Conservation (phyloP, 306 rosid genomes). For the Gillenia trifoliata region DNA sequence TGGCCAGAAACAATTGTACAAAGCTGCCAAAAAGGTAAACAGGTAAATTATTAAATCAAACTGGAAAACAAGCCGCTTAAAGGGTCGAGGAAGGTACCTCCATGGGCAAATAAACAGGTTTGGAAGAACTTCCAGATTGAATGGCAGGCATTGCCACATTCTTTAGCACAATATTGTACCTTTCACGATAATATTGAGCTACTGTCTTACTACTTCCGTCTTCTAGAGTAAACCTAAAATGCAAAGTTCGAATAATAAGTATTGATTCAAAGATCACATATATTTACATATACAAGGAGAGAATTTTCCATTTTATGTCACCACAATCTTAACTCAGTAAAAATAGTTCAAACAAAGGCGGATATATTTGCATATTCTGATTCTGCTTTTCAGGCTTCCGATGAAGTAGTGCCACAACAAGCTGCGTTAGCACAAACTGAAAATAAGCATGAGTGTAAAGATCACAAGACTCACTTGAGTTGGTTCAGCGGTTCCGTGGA, state of each 20-base stretch:
- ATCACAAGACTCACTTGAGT: constrained; percentile 39
- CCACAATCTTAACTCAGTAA: too few relatives aligned
- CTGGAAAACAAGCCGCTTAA: neutral
- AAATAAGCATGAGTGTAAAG: neutral
- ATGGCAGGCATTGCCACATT: constrained; percentile 51
- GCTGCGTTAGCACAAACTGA: neutral
- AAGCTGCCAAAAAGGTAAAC: constrained; percentile 24
- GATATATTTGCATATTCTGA: too few relatives aligned
- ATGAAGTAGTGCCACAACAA: too few relatives aligned
- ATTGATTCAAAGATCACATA: neutral
- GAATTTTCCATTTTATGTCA: too few relatives aligned
- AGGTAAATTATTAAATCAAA: neutral
- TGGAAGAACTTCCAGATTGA: constrained; percentile 55
- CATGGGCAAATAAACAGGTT: constrained; percentile 60
- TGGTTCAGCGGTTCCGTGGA: constrained; percentile 36
- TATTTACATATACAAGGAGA: too few relatives aligned
- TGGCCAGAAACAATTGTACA: constrained; percentile 55
- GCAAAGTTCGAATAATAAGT: neutral
- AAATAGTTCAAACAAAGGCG: too few relatives aligned
- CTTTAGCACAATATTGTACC: constrained; percentile 17
- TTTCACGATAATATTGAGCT: constrained; percentile 49
- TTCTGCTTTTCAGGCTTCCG: too few relatives aligned
- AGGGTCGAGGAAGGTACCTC: constrained; percentile 40
- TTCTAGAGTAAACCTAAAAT: constrained; percentile 54
- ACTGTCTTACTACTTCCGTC: constrained; percentile 24